A percentile compares a stretch with the other conserved stretches of the same genome.
Evolutionary conservation across 202 grass and related monocot genomes (phyloP).

Genomic region (Panicum hallii): DNA sequence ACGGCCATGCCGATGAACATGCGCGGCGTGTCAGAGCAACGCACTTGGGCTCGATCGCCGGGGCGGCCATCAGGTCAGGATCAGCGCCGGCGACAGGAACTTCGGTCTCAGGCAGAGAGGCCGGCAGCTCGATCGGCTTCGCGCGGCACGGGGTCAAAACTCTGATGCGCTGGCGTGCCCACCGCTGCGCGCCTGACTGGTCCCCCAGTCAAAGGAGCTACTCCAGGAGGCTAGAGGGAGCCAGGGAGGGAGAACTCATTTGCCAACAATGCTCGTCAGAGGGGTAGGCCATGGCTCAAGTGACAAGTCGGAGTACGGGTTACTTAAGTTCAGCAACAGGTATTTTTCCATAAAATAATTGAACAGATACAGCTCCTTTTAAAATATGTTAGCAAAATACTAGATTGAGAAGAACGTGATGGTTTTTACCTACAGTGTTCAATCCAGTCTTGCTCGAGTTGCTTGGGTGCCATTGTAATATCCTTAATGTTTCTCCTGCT

Average conservation of each 20-base stretch:
- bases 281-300: neutral
- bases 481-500: too few species aligned
- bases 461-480: too few species aligned
- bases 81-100: neutral
- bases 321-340: neutral
- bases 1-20: slow-evolving; percentile 10
- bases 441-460: too few species aligned
- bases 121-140: slow-evolving; percentile 7
- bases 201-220: neutral
- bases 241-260: neutral
- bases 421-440: too few species aligned
- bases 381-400: neutral
- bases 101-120: neutral
- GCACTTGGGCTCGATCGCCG: slow-evolving; percentile 21
- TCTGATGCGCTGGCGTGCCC: slow-evolving; percentile 25
- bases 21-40: slow-evolving; percentile 23
- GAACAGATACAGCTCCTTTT: neutral
- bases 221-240: neutral
- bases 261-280: neutral
- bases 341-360: neutral
- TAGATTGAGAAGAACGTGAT: neutral
- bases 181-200: neutral
- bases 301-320: neutral
- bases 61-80: neutral
- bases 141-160: slow-evolving; percentile 49